These are phyloP conservation scores for Heterobasidion occidentale DNA, from an alignment of 1,284 basidiomycete species.

Conservation along the genomic window DNA sequence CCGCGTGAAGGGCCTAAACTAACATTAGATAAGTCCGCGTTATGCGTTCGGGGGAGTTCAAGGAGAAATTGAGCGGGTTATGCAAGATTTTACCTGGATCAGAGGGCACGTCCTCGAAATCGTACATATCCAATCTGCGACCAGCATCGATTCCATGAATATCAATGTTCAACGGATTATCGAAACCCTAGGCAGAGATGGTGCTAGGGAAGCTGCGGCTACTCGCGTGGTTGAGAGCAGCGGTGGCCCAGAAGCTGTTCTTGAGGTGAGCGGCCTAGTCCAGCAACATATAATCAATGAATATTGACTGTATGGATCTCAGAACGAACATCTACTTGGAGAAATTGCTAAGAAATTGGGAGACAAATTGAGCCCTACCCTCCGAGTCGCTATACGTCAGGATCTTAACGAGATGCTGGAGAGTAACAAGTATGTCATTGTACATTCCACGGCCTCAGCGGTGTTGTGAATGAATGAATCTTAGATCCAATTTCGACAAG, in stretches of 20 bases:
- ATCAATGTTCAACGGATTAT: slow-evolving; percentile 1
- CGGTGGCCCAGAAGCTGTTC: slow-evolving; percentile 15
- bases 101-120: slow-evolving; percentile 14
- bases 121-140: slow-evolving; percentile 13
- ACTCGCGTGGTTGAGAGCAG: slow-evolving; percentile 9
- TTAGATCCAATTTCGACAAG: slow-evolving; percentile 15
- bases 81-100: slow-evolving; percentile 12
- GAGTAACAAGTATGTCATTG: slow-evolving; percentile 12
- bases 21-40: slow-evolving; percentile 10
- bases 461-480: not conserved
- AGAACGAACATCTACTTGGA: slow-evolving; percentile 15
- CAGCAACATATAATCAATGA: not conserved
- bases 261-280: slow-evolving; percentile 10
- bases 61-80: slow-evolving; percentile 15
- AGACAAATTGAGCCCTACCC: not conserved
- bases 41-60: slow-evolving; percentile 15
- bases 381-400: not conserved
- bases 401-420: slow-evolving; percentile 14
- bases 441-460: not conserved
- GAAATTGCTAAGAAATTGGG: slow-evolving; percentile 1
- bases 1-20: not conserved
- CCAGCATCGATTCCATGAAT: slow-evolving; percentile 12
- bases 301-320: not conserved
- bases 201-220: slow-evolving; percentile 13
- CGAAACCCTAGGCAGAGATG: slow-evolving; percentile 5